These are phyloP conservation scores for Leptodontidium sp. DNA, from an alignment of 2,329 filamentous ascomycete species.

Conservation along the genomic window DNA sequence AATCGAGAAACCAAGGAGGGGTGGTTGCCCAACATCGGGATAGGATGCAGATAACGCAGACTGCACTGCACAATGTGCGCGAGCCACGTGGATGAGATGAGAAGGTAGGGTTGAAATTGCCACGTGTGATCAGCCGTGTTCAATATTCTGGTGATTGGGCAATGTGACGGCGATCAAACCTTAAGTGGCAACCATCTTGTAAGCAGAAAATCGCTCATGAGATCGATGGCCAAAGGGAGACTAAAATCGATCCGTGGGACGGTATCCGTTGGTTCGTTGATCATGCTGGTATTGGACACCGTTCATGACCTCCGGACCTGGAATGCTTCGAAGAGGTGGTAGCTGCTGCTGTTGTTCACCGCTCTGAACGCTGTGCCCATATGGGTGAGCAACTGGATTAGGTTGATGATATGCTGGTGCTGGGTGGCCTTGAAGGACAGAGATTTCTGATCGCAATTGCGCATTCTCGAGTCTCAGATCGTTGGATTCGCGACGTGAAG, in stretches of 20 bases:
- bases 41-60: background rate
- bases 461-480: constrained; percentile 43
- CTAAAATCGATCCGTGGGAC: constrained; percentile 29
- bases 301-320: constrained; percentile 66
- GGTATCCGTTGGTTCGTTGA: constrained; percentile 36
- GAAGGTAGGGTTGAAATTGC: constrained; percentile 1
- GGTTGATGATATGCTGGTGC: constrained; percentile 27
- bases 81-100: constrained; percentile 17
- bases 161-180: constrained; percentile 1
- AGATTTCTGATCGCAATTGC: constrained; percentile 43
- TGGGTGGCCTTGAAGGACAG: constrained; percentile 31
- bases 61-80: background rate
- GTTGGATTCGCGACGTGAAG: constrained; percentile 55
- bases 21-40: constrained; percentile 11
- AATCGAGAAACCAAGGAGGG: background rate
- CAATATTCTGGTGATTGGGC: constrained; percentile 1
- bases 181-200: background rate
- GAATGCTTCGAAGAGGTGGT: constrained; percentile 61
- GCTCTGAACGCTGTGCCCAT: constrained; percentile 31
- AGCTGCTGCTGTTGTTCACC: constrained; percentile 52
- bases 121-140: constrained; percentile 19
- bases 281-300: constrained; percentile 64
- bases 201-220: background rate
- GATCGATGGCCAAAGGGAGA: constrained; percentile 14
- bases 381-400: constrained; percentile 25